These are phyloP conservation scores for Talaromyces stipitatus DNA, from an alignment of 495 filamentous ascomycete species.

Conservation along the genomic window DNA sequence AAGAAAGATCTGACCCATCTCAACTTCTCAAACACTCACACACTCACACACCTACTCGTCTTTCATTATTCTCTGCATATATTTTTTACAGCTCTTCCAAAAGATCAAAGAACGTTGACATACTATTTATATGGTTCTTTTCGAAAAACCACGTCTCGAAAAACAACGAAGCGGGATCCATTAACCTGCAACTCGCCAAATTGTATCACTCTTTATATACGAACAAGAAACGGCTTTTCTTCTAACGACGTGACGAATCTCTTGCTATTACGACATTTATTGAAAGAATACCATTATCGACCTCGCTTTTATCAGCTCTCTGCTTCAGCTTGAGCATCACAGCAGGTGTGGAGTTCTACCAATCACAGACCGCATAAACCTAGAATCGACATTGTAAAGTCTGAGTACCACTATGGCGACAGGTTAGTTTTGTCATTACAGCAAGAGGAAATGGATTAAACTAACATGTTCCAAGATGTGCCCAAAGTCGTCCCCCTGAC, in stretches of 20 bases:
- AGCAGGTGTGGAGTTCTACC: background rate
- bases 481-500: slow-evolving; percentile 80
- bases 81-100: background rate
- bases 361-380: background rate
- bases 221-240: background rate
- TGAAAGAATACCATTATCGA: background rate
- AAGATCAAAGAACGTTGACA: background rate
- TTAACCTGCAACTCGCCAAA: background rate
- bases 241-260: slow-evolving; percentile 4
- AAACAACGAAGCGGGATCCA: background rate
- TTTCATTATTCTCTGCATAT: background rate
- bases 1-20: background rate
- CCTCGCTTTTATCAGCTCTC: background rate
- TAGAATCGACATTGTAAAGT: background rate
- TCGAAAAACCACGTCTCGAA: background rate
- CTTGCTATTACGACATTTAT: background rate
- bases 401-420: background rate
- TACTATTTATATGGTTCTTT: slow-evolving; percentile 1
- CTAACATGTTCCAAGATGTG: slow-evolving; percentile 35
- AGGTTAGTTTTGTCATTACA: background rate
- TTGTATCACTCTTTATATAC: background rate
- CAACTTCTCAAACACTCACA: background rate
- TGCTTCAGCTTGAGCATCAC: background rate
- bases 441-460: background rate
- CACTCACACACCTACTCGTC: background rate